Percentiles rank a stretch among this genome's conserved stretches.
phyloP scores from a whole-genome alignment of 257 asterid species.

The Forsythia suspensa region DNA sequence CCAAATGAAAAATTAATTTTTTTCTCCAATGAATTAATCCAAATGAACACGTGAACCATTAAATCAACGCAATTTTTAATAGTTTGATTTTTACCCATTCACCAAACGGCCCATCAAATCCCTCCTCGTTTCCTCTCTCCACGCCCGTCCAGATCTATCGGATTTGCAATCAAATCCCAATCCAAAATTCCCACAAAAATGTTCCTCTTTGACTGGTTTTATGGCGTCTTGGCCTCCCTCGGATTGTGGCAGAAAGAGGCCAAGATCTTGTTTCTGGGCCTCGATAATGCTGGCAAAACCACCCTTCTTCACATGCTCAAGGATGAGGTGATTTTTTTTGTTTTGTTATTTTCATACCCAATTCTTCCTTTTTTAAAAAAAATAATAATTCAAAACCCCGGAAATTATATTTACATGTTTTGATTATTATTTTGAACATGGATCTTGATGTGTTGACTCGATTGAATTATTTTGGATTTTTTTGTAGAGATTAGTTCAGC shows the following conservation, averaged over 20 bases:
- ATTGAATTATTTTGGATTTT: neutral
- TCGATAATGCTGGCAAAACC: conserved; percentile 1
- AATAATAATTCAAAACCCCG: neutral
- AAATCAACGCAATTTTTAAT: no score
- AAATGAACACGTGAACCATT: no score
- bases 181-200: neutral
- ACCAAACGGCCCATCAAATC: no score
- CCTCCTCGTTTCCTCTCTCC: neutral
- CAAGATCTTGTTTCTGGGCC: conserved; percentile 1
- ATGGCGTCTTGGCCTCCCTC: neutral
- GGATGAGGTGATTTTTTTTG: neutral
- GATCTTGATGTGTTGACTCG: neutral
- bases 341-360: neutral
- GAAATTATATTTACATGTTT: neutral
- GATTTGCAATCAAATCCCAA: neutral
- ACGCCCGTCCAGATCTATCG: neutral
- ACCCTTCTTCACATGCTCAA: conserved; percentile 2
- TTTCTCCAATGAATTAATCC: no score
- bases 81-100: no score
- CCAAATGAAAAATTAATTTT: neutral
- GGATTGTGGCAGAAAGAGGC: conserved; percentile 1
- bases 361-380: no score
- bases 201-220: neutral
- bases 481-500: conserved; percentile 1
- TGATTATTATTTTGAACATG: neutral